These are phyloP conservation scores for Lasiosphaeria ovina DNA, from an alignment of 495 filamentous ascomycete species.

Conservation along the genomic window DNA sequence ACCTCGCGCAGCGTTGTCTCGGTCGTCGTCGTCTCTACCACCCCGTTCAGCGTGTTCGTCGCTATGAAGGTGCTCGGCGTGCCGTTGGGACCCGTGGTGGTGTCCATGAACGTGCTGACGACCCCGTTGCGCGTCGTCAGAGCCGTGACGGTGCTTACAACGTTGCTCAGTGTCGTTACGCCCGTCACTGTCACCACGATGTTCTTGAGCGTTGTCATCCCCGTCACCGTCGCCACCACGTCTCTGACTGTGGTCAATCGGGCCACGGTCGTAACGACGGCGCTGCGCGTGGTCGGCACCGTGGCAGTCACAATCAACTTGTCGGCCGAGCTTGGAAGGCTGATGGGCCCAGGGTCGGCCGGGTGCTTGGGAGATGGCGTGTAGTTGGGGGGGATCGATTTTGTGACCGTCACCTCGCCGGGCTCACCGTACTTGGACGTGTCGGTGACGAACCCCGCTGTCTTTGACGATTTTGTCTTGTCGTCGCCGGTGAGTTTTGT, in stretches of 20 bases:
- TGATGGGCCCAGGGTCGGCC: not conserved
- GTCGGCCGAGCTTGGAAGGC: not conserved
- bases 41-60: slow-evolving; percentile 15
- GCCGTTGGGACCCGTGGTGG: not conserved
- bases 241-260: not conserved
- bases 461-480: not conserved
- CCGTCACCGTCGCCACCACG: slow-evolving; percentile 5
- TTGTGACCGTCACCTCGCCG: not conserved
- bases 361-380: not conserved
- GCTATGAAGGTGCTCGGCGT: not conserved
- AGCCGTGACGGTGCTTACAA: slow-evolving; percentile 6
- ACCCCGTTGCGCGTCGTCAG: slow-evolving; percentile 7
- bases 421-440: not conserved
- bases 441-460: not conserved
- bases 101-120: slow-evolving; percentile 1
- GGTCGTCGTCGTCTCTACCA: slow-evolving; percentile 14
- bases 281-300: not conserved
- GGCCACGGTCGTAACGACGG: too few relatives aligned
- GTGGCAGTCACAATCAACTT: not conserved
- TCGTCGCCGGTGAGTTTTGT: not conserved
- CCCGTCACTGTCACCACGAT: slow-evolving; percentile 6
- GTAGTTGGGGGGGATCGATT: not conserved
- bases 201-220: slow-evolving; percentile 9
- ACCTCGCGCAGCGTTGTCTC: slow-evolving; percentile 14
- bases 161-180: slow-evolving; percentile 3